Conservation (phyloP, 805 yeast genomes). For the Lipomyces orientalis region DNA sequence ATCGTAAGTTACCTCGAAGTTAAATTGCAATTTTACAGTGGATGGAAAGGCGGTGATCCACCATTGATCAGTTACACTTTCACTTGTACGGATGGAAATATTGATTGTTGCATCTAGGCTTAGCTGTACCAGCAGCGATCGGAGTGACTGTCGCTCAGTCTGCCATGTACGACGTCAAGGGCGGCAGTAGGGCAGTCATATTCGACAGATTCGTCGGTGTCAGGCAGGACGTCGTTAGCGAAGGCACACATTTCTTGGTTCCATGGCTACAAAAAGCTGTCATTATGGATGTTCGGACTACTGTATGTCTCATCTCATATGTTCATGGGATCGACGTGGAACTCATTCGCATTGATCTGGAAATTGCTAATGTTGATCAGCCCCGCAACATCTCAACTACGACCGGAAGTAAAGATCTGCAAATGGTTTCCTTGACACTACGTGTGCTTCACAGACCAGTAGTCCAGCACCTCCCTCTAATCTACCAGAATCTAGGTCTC, state of each 20-base stretch:
- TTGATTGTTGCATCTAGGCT: conserved; percentile 24
- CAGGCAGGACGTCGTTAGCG: conserved; percentile 85
- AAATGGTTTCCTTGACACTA: conserved; percentile 90
- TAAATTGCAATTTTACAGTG: too few species aligned
- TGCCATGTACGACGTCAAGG: conserved; percentile 91
- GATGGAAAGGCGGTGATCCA: background rate
- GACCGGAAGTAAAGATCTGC: conserved; percentile 97
- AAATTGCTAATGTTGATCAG: conserved; percentile 15
- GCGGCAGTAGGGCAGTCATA: conserved; percentile 94
- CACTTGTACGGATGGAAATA: background rate
- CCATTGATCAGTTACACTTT: background rate
- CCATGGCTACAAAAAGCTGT: conserved; percentile 97
- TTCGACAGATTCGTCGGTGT: conserved; percentile 93
- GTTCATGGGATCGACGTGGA: background rate
- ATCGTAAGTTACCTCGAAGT: conserved; percentile 21
- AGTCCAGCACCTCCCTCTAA: conserved; percentile 76
- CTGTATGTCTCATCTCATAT: conserved; percentile 40
- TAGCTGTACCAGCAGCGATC: conserved; percentile 43
- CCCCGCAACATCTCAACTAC: conserved; percentile 93
- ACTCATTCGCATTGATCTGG: background rate
- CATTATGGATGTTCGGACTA: conserved; percentile 90
- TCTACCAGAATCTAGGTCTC: conserved; percentile 87
- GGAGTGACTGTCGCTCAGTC: conserved; percentile 75
- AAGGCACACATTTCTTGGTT: conserved; percentile 92
- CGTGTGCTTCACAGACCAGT: conserved; percentile 95